Evolutionary conservation across 768 basidiomycete genomes (phyloP).

Genomic region (Bullera alba): DNA sequence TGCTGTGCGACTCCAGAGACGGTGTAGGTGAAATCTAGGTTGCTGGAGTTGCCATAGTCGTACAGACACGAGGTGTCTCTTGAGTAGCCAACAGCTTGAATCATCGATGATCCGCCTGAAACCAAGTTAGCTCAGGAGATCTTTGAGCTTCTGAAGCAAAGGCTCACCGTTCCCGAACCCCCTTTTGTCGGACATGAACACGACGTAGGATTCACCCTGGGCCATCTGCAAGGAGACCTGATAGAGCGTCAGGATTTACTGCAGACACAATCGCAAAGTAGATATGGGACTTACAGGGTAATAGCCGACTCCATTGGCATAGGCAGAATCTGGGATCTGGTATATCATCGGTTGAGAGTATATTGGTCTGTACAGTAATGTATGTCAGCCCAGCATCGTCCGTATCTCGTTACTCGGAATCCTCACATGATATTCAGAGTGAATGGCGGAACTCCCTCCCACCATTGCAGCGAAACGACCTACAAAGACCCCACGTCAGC

Average conservation of each 20-base stretch:
- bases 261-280: neutral
- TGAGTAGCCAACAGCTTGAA: slow-evolving; percentile 20
- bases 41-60: slow-evolving; percentile 17
- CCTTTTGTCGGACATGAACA: slow-evolving; percentile 27
- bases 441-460: slow-evolving; percentile 24
- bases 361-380: slow-evolving; percentile 16
- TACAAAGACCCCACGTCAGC: no score
- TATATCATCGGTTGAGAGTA: slow-evolving; percentile 26
- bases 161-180: slow-evolving; percentile 23
- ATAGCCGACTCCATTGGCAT: slow-evolving; percentile 11
- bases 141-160: neutral
- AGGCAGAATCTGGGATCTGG: slow-evolving; percentile 17
- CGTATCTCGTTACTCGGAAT: neutral
- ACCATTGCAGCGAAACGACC: slow-evolving; percentile 29
- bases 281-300: slow-evolving; percentile 12
- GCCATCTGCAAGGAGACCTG: no score
- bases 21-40: slow-evolving; percentile 23
- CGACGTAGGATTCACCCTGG: slow-evolving; percentile 23
- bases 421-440: slow-evolving; percentile 29
- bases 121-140: neutral
- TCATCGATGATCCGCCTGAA: slow-evolving; percentile 31
- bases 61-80: slow-evolving; percentile 21
- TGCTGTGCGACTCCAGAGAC: slow-evolving; percentile 22
- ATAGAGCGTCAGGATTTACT: no score
- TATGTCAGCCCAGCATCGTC: neutral